Base-by-base conservation (phyloP, 495 filamentous ascomycete species). In the Penicillium atrosanguineum region DNA sequence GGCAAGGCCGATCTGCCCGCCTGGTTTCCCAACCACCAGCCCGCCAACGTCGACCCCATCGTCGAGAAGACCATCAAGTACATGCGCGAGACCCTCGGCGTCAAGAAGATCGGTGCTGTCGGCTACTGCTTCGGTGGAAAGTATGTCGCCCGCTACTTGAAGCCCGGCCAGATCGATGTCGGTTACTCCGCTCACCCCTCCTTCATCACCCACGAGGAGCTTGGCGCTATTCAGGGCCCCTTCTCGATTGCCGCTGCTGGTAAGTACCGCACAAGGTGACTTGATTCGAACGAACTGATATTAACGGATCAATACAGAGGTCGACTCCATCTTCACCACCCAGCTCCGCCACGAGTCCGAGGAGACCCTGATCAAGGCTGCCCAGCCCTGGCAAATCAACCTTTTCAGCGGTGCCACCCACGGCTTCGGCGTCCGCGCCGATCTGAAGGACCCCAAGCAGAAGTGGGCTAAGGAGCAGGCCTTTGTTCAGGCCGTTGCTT, bases 391-490 rank as follows among this genome's bases (percentile, higher is more conserved):
- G 71, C 89, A 95, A 73, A 88, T 95, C 67, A 90, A 82, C 69
- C 70, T 95, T 42, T 94, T 80, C 79, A 82, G 85, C 19, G 85
- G 84, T 44, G 87, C 94, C 43, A 60, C 61, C 20, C 91, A 95
- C 67, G 91, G 91, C 7, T 96, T 95, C 59, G 75, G 86, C n/a
- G 85, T 93, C 21, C 79, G 89, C 28, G 72, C 77, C 36, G 88
- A 94, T 60, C 55, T 81, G 38, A 79, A 55, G 57, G 77, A 85
- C 49, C 82, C 79, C 64, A 48, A 71, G 39, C 68, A 81, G 68
- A 89, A 84, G 76, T 94, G 78, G 55, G 87, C 89, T 44, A 92
- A 91, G 80, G 89, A 96, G 76, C 83, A 87, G 74, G 90, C 90
- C 23, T 94, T 94, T 64, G 63, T 78, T 49, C 90, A 95, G 75